Evolutionary conservation across 1,284 basidiomycete genomes (phyloP), one percentile per base, ranked within the genome.

Genomic region (Cutaneotrichosporon spelunceum): DNA sequence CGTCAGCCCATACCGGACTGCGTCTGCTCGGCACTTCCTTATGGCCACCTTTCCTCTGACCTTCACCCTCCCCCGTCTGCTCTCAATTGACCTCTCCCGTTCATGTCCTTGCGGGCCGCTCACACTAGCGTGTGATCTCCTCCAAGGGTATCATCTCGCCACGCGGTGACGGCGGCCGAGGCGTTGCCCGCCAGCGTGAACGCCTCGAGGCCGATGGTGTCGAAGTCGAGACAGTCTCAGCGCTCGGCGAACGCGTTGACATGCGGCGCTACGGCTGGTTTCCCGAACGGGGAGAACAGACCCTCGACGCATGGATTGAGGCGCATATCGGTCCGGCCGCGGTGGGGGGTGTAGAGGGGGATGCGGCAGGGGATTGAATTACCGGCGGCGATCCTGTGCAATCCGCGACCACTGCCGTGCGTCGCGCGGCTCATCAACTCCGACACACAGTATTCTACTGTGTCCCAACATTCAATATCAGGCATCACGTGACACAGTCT

Each of bases 171-270:
- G 86, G 86, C 6, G 87, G 87, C 21, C 78, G 80, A 19, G 86
- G 88, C 7, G 89, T 89, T 0, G 82, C 83, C 58, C 78, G 84
- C 0, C 89, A 91, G 70, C 79, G 83, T 36, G 83, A 86, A 42
- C 84, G 82, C 4, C 81, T 91, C 14, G 83, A 86, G 63, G 85
- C 83, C 0, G 89, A 91, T 71, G 88, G 87, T 7, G 84, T 91
- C 16, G 84, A 87, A 57, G 88, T 90, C 6, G 79, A 72, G 27
- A 72, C 72, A 7, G 67, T 78, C 8, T 56, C 68, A 0, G 77
- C 77, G 0, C 59, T 61, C 7, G 84, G 83, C 27, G 77, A 85
- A 53, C 79, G 80, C 50, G 82, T 88, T 14, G 78, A 83, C 67
- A 67, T 87, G 34, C 72, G 72, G 13, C 67, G 62, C 29, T 87